Evolutionary conservation across 1,284 basidiomycete species (phyloP).

Genomic region (Pseudozyma hubeiensis): DNA sequence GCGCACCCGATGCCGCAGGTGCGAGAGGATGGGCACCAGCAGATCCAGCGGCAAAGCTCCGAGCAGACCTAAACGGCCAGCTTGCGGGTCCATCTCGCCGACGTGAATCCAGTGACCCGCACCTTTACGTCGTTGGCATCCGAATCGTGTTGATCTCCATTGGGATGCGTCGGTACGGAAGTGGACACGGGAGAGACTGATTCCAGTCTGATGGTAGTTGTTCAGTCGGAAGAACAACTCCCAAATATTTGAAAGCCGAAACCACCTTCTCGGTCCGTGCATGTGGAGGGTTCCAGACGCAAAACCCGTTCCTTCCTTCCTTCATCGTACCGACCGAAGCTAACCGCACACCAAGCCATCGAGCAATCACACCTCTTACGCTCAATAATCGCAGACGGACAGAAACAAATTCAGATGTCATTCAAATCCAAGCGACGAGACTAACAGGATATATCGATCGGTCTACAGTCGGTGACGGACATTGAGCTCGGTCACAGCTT

Average conservation of each 20-base stretch:
- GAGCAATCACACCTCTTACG: no score
- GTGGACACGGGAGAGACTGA: no score
- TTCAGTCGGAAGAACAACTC: neutral
- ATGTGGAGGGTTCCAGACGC: slow-evolving; percentile 20
- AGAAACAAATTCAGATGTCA: no score
- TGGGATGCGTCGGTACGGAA: neutral
- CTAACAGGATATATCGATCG: no score
- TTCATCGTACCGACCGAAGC: neutral
- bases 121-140: slow-evolving; percentile 5
- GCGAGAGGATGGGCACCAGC: slow-evolving; percentile 47
- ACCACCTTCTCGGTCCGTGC: slow-evolving; percentile 5
- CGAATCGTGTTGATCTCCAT: no score
- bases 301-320: neutral
- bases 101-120: slow-evolving; percentile 12
- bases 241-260: slow-evolving; percentile 1
- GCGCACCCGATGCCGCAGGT: slow-evolving; percentile 48
- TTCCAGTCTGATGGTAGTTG: neutral
- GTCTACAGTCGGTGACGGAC: slow-evolving; percentile 20
- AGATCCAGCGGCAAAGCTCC: slow-evolving; percentile 58
- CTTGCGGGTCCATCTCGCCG: slow-evolving; percentile 6
- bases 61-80: slow-evolving; percentile 16
- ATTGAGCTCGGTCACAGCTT: slow-evolving; percentile 29
- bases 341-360: neutral
- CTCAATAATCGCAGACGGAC: no score
- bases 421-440: no score